These are phyloP conservation scores for Atractiella rhizophila DNA, from an alignment of 768 basidiomycete species.

Conservation along the genomic window DNA sequence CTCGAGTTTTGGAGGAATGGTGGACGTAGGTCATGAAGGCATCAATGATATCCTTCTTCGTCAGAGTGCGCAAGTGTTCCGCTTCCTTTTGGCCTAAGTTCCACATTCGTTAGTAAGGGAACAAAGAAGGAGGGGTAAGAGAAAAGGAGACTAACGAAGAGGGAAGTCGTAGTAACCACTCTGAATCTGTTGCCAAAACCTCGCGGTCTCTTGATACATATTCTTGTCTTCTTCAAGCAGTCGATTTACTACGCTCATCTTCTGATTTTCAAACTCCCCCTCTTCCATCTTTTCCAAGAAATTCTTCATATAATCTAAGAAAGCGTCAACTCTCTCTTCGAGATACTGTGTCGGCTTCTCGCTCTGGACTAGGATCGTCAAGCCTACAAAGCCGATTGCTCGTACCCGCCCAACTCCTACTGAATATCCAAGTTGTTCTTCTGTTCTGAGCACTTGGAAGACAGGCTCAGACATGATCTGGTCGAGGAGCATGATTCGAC, in stretches of 20 bases:
- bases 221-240: conserved; percentile 77
- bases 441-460: conserved; percentile 70
- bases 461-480: conserved; percentile 77
- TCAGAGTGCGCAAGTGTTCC: conserved; percentile 34
- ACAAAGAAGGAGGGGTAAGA: conserved; percentile 2
- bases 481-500: conserved; percentile 41
- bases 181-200: conserved; percentile 44
- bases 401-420: conserved; percentile 31
- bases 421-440: conserved; percentile 86
- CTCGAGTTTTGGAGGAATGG: conserved; percentile 36
- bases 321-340: conserved; percentile 67
- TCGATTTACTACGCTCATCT: conserved; percentile 45
- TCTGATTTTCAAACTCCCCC: conserved; percentile 54
- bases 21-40: conserved; percentile 47
- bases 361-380: conserved; percentile 67
- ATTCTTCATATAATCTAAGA: conserved; percentile 46
- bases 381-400: conserved; percentile 45
- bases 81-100: conserved; percentile 49
- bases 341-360: conserved; percentile 55
- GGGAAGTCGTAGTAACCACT: conserved; percentile 67
- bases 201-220: conserved; percentile 46
- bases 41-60: conserved; percentile 45
- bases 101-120: not conserved
- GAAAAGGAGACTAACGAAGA: conserved; percentile 40
- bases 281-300: conserved; percentile 42